These are phyloP conservation scores for Noccaea caerulescens DNA, from an alignment of 345 rosid genomes.

Conservation along the genomic window DNA sequence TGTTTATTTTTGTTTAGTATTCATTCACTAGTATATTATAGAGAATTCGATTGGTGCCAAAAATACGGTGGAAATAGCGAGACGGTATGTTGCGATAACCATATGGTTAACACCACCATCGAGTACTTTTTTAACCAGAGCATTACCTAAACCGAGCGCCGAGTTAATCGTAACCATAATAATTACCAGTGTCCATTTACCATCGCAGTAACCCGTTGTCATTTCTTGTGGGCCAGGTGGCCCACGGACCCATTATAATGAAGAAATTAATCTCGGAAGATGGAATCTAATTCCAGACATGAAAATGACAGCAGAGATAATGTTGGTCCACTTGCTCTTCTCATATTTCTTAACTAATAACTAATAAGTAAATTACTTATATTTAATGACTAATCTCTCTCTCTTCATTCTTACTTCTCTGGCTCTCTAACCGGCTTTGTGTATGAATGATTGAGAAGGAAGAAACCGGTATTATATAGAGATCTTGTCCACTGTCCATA, in stretches of 20 bases:
- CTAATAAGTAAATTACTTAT: neutral
- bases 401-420: neutral
- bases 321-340: too few relatives aligned
- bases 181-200: slow-evolving; percentile 57
- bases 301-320: too few relatives aligned
- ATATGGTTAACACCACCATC: slow-evolving; percentile 61
- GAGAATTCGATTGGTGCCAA: slow-evolving; percentile 51
- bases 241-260: too few relatives aligned
- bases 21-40: too few relatives aligned
- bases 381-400: slow-evolving; percentile 10
- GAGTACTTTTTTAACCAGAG: slow-evolving; percentile 59
- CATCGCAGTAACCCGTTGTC: slow-evolving; percentile 43
- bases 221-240: too few relatives aligned
- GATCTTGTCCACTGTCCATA: neutral
- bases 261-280: too few relatives aligned
- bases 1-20: too few relatives aligned
- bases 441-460: slow-evolving; percentile 26
- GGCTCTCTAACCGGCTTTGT: neutral
- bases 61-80: slow-evolving; percentile 55
- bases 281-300: too few relatives aligned
- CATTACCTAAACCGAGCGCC: slow-evolving; percentile 53
- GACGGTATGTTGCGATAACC: slow-evolving; percentile 65
- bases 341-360: neutral
- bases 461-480: slow-evolving; percentile 29
- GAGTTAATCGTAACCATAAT: slow-evolving; percentile 53